phyloP scores from a whole-genome alignment of 306 rosid species.

The Oxytropis ochrocephala region DNA sequence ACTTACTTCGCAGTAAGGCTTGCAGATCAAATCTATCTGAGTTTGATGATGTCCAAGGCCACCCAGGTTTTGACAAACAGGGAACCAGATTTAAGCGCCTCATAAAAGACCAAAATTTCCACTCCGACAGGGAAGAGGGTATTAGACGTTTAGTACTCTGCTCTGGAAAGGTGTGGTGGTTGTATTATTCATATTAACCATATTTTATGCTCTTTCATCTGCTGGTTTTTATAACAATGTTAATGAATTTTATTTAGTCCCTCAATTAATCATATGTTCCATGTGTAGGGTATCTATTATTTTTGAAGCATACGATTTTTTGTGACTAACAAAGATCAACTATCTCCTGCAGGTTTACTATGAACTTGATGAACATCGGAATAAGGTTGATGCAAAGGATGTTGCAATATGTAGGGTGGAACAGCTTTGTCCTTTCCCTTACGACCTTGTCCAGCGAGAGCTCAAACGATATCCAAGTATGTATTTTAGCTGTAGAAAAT shows the following conservation, averaged over 20 bases:
- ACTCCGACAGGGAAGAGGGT: constrained; percentile 75
- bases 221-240: background rate
- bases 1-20: constrained; percentile 84
- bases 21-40: constrained; percentile 88
- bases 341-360: constrained; percentile 63
- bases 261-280: background rate
- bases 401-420: constrained; percentile 90
- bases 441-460: constrained; percentile 86
- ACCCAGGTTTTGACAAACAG: constrained; percentile 97
- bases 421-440: constrained; percentile 95
- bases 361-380: constrained; percentile 80
- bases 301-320: constrained; percentile 4
- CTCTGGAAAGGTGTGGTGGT: constrained; percentile 75
- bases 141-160: constrained; percentile 84
- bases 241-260: background rate
- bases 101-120: constrained; percentile 78
- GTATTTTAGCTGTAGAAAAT: constrained; percentile 16
- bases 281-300: background rate
- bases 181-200: background rate
- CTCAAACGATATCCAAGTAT: constrained; percentile 95
- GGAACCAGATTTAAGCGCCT: constrained; percentile 98
- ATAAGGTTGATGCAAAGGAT: constrained; percentile 61
- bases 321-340: background rate
- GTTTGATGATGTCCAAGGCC: constrained; percentile 98
- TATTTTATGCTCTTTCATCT: background rate